These are phyloP conservation scores for Penicillium robsamsonii DNA, from an alignment of 495 filamentous ascomycete species.

Conservation along the genomic window DNA sequence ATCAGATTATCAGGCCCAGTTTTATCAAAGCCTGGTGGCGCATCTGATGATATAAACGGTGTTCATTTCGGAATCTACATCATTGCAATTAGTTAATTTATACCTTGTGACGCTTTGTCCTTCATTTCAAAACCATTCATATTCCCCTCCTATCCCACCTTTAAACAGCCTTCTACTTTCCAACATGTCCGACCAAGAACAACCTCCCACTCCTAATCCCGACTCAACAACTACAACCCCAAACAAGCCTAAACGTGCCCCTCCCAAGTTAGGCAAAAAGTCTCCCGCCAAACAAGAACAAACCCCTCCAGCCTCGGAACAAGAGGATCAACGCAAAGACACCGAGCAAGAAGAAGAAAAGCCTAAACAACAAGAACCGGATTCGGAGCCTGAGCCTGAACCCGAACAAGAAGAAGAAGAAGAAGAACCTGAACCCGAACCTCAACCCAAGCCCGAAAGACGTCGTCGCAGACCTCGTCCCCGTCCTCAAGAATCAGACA, in stretches of 20 bases:
- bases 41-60: constrained; percentile 25
- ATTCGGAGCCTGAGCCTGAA: constrained; percentile 12
- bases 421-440: constrained; percentile 23
- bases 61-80: constrained; percentile 20
- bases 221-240: constrained; percentile 22
- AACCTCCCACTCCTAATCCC: constrained; percentile 25
- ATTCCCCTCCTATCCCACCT: constrained; percentile 22
- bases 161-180: constrained; percentile 10
- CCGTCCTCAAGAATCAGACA: constrained; percentile 39
- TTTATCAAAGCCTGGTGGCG: constrained; percentile 11
- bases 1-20: constrained; percentile 13
- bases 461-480: constrained; percentile 30
- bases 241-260: constrained; percentile 30
- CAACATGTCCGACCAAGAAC: constrained; percentile 42
- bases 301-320: constrained; percentile 30
- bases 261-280: constrained; percentile 38
- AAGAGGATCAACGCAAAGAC: constrained; percentile 13
- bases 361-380: constrained; percentile 21
- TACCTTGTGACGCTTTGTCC: constrained; percentile 23
- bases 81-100: constrained; percentile 21
- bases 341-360: constrained; percentile 21
- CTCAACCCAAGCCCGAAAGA: constrained; percentile 26
- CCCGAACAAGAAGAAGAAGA: constrained; percentile 15
- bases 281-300: constrained; percentile 37
- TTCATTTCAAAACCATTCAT: constrained; percentile 28